Base-by-base conservation (phyloP, 257 asterid genomes). In the Penstemon newberryi region DNA sequence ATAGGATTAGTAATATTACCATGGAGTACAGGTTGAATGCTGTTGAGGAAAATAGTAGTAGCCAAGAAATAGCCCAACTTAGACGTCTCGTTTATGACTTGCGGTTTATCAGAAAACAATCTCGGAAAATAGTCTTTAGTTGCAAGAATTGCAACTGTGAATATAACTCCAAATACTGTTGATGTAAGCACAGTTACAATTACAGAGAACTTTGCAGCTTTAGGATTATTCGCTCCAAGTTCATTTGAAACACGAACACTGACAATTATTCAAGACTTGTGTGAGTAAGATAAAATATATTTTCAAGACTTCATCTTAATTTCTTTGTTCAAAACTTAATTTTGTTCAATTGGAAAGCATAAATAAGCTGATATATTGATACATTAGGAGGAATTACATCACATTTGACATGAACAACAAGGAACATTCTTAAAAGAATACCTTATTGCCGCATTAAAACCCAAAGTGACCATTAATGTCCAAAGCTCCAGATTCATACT, bases 391-490 rank as follows among this genome's bases (percentile, higher is more conserved):
- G 33, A 25, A 25, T 25, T 25, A 25, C 33, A 25, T 25, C n/a
- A 12, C 40, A 13, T 37, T 58, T 5, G 11, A 36, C 36, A 18
- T 37, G 9, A 61, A 3, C 0, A 10, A 4, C 39, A 6, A 41
- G 12, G 2, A 15, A n/a, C 3, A 62, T 44, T n/a, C 39, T 44
- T 62, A 13, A 4, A 40, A 54, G 1, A 10, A 70, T 7, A 91
- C 97, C 96, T 91, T 63, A 91, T 78, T 70, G 97, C 96, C 11
- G 96, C 95, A 73, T 89, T 89, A 88, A 91, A 85, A 36, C 98
- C 98, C 2, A 91, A 73, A 25, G 89, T 70, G 78, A 89, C 67
- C 96, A 89, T 89, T 73, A 89, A 61, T 2, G 83, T 70, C 98
- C 98, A 89, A 44, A 87, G 75, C 73, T 87, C 86, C 55, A 89